Evolutionary conservation across 192 early-diverging fungal genomes (phyloP), one percentile per base, ranked within the genome.

Genomic region (Backusella macrospora): DNA sequence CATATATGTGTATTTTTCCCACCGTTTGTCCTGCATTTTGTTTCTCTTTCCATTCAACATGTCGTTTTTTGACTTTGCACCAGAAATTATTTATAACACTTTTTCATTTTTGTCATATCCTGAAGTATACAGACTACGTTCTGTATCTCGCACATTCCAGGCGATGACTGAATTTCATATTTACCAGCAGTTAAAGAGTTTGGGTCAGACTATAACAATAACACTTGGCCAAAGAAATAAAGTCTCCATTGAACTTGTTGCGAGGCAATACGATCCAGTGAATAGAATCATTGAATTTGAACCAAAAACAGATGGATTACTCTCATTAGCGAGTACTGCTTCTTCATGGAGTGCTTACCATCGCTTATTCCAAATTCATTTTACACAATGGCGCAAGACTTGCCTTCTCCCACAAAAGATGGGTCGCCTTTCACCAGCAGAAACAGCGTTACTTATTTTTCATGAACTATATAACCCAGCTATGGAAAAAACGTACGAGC

Each of bases 211-310:
- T 39, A 43, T 75, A 21, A 59, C 21, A 10, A 47, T 79, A 14
- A 66, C 45, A 9, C 44, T 79, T 37, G 78, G 73, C 1, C 62
- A 69, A 34, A 49, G 62, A 42, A 39, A 64, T 16, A 71, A 40
- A 2, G n/a, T 21, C 10, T 45, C 40, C 0, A 49, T 79, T 4
- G 68, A 71, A 6, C 48, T 79, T 0, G 48, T 62, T 7, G 52
- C 64, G 6, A 38, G 59, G 23, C 6, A 26, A 37, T 79, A 75
- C 46, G 78, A 79, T 38, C 13, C 43, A 16, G n/a, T 21, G 7
- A 64, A 79, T 10, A 23, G 65, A 34, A 46, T 79, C 0, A 66
- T 79, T 42, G 78, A 79, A 70, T 79, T 79, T 43, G 45, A 65
- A 18, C 70, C 78, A 39, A 45, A 37, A n/a, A 49, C 49, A 40